These are phyloP conservation scores for Pseudogymnoascus sp. DNA, from an alignment of 2,329 filamentous ascomycete species.

Conservation along the genomic window DNA sequence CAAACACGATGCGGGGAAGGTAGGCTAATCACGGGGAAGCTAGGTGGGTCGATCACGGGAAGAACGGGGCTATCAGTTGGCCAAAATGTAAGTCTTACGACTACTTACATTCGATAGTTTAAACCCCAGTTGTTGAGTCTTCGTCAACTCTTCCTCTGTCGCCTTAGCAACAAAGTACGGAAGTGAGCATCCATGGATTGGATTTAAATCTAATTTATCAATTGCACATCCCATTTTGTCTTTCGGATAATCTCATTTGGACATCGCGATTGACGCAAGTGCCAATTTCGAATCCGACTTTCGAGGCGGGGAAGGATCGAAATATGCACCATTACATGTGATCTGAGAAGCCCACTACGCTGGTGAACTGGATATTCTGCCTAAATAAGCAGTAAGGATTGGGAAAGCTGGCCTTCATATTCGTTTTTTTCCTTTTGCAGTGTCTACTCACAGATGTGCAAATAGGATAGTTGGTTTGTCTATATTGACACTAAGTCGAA, in stretches of 20 bases:
- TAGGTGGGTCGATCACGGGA: no score
- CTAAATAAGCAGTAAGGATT: neutral
- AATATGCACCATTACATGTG: slow-evolving; percentile 16
- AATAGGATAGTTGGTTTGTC: neutral
- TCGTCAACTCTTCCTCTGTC: no score
- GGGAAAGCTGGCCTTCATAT: neutral
- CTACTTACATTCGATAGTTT: no score
- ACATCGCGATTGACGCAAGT: slow-evolving; percentile 14
- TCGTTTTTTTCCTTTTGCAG: neutral
- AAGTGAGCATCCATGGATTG: no score
- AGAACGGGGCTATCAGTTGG: no score
- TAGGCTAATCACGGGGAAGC: no score
- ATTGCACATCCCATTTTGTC: no score
- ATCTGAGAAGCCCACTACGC: slow-evolving; percentile 9
- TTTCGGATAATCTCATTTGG: slow-evolving; percentile 13
- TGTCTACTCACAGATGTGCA: neutral
- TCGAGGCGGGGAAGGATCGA: slow-evolving; percentile 11
- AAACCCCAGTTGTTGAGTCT: no score
- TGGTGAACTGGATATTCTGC: neutral
- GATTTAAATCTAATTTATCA: no score
- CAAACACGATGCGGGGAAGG: no score
- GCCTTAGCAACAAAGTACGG: no score
- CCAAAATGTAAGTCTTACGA: no score
- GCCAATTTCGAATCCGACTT: slow-evolving; percentile 16
- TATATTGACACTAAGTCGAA: neutral